Percentiles rank a stretch among this genome's conserved stretches.
Conservation (phyloP, 164 flowering plant species). For the Hamamelis virginiana region DNA sequence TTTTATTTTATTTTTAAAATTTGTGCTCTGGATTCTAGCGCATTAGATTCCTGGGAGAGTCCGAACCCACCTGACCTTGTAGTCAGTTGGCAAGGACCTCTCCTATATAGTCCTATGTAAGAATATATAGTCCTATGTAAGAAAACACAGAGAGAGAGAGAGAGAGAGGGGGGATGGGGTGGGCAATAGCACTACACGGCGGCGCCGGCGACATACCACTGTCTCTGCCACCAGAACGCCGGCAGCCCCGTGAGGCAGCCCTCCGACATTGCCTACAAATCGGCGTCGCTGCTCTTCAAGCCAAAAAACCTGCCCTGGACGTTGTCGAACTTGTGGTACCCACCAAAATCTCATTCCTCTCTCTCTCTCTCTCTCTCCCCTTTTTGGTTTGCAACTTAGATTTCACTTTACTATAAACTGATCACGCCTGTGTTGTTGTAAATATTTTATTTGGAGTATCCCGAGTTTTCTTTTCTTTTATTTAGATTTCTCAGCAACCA, state of each 20-base stretch:
- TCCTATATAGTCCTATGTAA: too few relatives aligned
- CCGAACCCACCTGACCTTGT: too few relatives aligned
- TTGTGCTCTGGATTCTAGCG: too few relatives aligned
- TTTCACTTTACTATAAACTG: not conserved
- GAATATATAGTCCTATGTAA: too few relatives aligned
- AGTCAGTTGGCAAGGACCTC: too few relatives aligned
- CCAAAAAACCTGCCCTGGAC: constrained; percentile 54
- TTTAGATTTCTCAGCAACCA: too few relatives aligned
- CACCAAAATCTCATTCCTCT: not conserved
- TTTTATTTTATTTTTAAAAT: too few relatives aligned
- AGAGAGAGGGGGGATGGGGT: constrained; percentile 52
- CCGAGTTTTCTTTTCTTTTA: too few relatives aligned
- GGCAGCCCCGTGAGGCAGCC: constrained; percentile 59
- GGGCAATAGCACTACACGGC: constrained; percentile 98
- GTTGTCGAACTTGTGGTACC: constrained; percentile 94
- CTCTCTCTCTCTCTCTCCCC: not conserved
- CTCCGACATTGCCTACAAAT: constrained; percentile 74
- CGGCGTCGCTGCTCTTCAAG: constrained; percentile 76
- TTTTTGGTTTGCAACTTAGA: not conserved
- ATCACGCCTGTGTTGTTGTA: not conserved
- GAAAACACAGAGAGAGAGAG: too few relatives aligned
- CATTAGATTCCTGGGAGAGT: too few relatives aligned
- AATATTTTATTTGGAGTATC: too few relatives aligned
- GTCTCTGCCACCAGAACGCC: constrained; percentile 53
- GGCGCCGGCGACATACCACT: constrained; percentile 92